Evolutionary conservation across 768 basidiomycete species (phyloP).

Genomic region (Crassisporium funariophilum): DNA sequence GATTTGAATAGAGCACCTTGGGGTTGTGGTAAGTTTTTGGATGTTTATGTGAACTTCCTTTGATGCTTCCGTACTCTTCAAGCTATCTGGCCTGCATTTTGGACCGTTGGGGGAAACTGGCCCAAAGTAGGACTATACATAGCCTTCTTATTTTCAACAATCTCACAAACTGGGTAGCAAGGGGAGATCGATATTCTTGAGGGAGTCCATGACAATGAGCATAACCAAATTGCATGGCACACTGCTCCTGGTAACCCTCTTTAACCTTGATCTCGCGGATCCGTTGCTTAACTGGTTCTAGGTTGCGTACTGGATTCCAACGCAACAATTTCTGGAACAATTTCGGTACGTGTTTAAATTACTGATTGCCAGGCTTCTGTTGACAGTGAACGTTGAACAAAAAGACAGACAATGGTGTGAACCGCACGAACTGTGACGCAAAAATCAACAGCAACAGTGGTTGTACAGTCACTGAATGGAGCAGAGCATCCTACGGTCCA

Average conservation of each 20-base stretch:
- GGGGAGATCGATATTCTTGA: conserved; percentile 87
- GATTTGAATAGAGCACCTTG: conserved; percentile 86
- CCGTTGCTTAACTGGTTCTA: conserved; percentile 1
- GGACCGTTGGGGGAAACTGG: conserved; percentile 70
- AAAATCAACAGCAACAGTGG: conserved; percentile 60
- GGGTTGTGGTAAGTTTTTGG: conserved; percentile 74
- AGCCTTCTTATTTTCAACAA: conserved; percentile 1
- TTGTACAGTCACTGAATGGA: conserved; percentile 80
- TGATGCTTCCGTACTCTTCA: not conserved
- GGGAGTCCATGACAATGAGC: conserved; percentile 82
- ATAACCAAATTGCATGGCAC: conserved; percentile 86
- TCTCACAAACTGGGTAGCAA: conserved; percentile 39
- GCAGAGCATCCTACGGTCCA: conserved; percentile 80
- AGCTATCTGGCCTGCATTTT: conserved; percentile 87
- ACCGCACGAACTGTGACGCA: conserved; percentile 58
- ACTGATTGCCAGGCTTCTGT: not conserved
- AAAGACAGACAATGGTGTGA: conserved; percentile 48
- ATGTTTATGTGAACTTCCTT: not conserved
- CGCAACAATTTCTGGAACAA: conserved; percentile 24
- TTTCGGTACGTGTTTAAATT: conserved; percentile 15
- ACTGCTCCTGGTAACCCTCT: conserved; percentile 37
- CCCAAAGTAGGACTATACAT: conserved; percentile 56
- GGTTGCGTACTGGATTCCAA: conserved; percentile 27
- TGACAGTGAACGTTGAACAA: not conserved
- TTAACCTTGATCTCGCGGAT: not conserved